Evolutionary conservation across 208 protist species (phyloP).

Genomic region (Leishmania amazonensis): DNA sequence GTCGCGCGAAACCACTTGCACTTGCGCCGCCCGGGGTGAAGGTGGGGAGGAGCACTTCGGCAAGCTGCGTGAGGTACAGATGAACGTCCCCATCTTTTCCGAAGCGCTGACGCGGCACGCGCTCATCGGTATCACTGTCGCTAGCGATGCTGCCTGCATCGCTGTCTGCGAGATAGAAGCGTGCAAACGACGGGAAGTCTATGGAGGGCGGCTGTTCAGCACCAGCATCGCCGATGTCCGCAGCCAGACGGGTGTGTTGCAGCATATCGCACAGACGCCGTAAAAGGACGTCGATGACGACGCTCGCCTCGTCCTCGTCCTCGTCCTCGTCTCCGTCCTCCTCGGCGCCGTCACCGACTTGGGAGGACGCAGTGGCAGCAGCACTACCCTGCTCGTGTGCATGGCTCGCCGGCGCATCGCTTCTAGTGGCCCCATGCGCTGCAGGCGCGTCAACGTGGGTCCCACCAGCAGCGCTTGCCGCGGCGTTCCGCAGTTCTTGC

Average conservation of each 20-base stretch:
- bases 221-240: neutral
- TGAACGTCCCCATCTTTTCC: neutral
- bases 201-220: neutral
- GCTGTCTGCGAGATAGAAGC: slow-evolving; percentile 21
- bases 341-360: neutral
- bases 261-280: slow-evolving; percentile 16
- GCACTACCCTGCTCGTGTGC: neutral
- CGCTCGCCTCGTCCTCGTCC: neutral
- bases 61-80: slow-evolving; percentile 9
- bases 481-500: slow-evolving; percentile 3
- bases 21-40: neutral
- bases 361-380: neutral
- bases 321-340: neutral
- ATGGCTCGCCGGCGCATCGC: neutral
- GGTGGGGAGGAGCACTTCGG: slow-evolving; percentile 13
- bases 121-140: neutral
- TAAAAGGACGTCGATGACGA: slow-evolving; percentile 2
- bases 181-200: slow-evolving; percentile 29
- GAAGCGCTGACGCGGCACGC: neutral
- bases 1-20: neutral
- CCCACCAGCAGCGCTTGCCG: neutral
- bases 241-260: slow-evolving; percentile 11
- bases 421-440: neutral
- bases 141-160: neutral
- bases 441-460: neutral